Evolutionary conservation across 2,329 filamentous ascomycete species (phyloP).

Genomic region (Aspergillus sp.): DNA sequence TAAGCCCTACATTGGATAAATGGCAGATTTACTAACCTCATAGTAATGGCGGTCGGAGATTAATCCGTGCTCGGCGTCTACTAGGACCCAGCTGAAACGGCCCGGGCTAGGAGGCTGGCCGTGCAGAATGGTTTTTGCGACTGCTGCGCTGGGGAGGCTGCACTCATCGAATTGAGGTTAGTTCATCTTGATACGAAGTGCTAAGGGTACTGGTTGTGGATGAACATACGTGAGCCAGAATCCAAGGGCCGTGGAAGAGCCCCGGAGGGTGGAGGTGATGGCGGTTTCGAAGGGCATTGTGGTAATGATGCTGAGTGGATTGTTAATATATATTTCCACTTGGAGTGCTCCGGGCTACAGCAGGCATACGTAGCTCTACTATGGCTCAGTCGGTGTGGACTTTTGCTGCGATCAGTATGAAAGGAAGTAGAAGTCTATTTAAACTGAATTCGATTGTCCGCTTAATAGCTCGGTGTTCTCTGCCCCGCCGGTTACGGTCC

Average conservation of each 20-base stretch:
- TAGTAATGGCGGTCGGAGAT: slow-evolving; percentile 43
- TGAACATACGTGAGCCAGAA: slow-evolving; percentile 41
- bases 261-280: slow-evolving; percentile 19
- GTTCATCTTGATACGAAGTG: neutral
- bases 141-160: slow-evolving; percentile 32
- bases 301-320: too few species aligned
- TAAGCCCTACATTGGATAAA: too few species aligned
- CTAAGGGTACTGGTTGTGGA: neutral
- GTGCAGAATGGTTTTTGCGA: slow-evolving; percentile 38
- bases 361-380: too few species aligned
- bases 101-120: slow-evolving; percentile 23
- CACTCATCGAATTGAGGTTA: neutral
- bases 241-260: slow-evolving; percentile 26
- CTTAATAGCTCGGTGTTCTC: too few species aligned
- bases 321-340: too few species aligned
- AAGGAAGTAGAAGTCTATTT: too few species aligned
- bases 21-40: slow-evolving; percentile 23
- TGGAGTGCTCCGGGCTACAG: too few species aligned
- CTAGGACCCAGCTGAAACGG: slow-evolving; percentile 40
- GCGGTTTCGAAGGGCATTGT: slow-evolving; percentile 20
- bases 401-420: too few species aligned
- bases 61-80: slow-evolving; percentile 45
- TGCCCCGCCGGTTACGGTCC: too few species aligned
- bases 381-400: too few species aligned
- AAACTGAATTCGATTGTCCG: too few species aligned